phyloP scores from a whole-genome alignment of 1,284 basidiomycete genomes.

The Golubevia pallescens region DNA sequence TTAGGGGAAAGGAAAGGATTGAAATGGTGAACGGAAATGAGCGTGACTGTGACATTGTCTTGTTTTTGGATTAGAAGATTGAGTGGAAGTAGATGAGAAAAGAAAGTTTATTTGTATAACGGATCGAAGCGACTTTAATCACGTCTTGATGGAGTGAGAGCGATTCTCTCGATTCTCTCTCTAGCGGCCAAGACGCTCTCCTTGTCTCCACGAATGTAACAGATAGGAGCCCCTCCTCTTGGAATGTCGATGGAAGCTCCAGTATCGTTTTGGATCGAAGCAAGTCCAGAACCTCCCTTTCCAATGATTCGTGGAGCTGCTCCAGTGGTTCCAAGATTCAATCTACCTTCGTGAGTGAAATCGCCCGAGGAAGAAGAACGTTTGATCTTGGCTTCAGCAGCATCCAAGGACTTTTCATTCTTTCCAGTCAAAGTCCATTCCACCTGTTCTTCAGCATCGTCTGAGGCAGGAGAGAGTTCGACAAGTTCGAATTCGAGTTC shows the following conservation, averaged over 20 bases:
- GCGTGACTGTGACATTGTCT: too few relatives aligned
- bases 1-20: too few relatives aligned
- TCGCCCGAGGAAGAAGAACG: constrained; percentile 14
- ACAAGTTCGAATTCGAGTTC: constrained; percentile 34
- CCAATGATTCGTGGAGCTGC: constrained; percentile 44
- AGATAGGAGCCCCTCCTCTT: constrained; percentile 32
- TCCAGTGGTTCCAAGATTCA: constrained; percentile 24
- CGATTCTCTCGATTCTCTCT: constrained; percentile 26
- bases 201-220: constrained; percentile 43
- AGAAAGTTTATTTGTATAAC: neutral
- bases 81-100: neutral
- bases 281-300: constrained; percentile 33
- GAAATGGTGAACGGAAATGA: too few relatives aligned
- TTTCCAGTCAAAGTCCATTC: constrained; percentile 46
- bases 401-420: constrained; percentile 26
- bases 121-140: neutral
- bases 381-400: constrained; percentile 21
- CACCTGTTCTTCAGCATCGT: constrained; percentile 19
- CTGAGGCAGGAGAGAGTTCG: constrained; percentile 14
- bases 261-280: constrained; percentile 38
- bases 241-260: constrained; percentile 49
- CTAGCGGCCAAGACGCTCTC: constrained; percentile 39
- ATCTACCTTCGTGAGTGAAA: constrained; percentile 26
- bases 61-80: neutral
- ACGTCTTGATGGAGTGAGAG: neutral